Base-by-base conservation (phyloP, 2,329 filamentous ascomycete genomes). In the Helicocarpus griseus region DNA sequence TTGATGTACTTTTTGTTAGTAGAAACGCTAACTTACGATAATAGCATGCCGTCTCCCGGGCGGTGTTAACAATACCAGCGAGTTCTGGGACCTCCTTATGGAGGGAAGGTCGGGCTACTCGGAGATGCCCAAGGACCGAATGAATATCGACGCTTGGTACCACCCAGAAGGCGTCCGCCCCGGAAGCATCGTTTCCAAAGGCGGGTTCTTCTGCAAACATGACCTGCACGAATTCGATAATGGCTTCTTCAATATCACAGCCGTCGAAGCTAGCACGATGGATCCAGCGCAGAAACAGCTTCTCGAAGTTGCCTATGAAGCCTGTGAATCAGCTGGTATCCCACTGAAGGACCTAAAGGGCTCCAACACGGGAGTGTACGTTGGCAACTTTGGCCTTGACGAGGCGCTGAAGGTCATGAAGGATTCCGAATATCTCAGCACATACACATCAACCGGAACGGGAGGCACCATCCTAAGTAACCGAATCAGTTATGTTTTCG, bases 21-120 rank as follows among this genome's bases (percentile, higher is more conserved):
- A n/a, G n/a, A n/a, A n/a, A n/a, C n/a, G n/a, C n/a, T n/a, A n/a
- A n/a, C n/a, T n/a, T n/a, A n/a, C n/a, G n/a, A n/a, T n/a, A n/a
- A n/a, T 33, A 33, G 29, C 29, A 33, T 33, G 29, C 29, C 29
- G 56, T 26, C 54, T 58, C 38, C 57, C 57, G 21, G 58, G 58
- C 19, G 52, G 56, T 8, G 58, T 55, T 13, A 49, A 53, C 6
- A 55, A 51, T 5, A 29, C 54, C 9, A 57, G 60, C 29, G 51
- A 56, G 14, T 57, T 63, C 19, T 62, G 57, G 55, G 53, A 59
- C 31, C 38, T 62, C 38, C 51, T 61, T 48, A 50, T 57, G 19
- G 43, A 54, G 29, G 22, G 38, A 24, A 35, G 24, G 26, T 11
- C 11, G 9, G 38, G 29, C 4, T 11, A 31, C 13, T 17, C 58